Base-by-base conservation (phyloP, 2,329 filamentous ascomycete species). In the Lachnellula cervina region DNA sequence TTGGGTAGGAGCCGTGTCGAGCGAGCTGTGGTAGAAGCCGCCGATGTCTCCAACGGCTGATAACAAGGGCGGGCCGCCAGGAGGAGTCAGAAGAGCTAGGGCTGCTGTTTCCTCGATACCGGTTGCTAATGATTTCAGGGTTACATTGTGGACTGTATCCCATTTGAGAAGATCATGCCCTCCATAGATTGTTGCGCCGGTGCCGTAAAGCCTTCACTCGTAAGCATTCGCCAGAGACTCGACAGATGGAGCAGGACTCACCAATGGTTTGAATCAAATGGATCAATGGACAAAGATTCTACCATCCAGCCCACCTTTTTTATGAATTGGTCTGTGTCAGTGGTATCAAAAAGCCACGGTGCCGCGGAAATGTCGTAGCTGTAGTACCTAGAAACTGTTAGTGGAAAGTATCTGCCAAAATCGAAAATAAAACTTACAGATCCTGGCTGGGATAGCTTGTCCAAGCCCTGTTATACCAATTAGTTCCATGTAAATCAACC, bases 291-390 rank as follows among this genome's bases (percentile, higher is more conserved):
- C 7, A 84, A 67, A 0, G 76, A 70, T 62, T 84, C 81, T 8
- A 83, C 79, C 81, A 83, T 84, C 80, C 81, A 84, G 1, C 81
- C 81, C 3, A 84, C 67, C 32, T 49, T 57, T 13, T 54, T 45
- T 14, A 52, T 19, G 32, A 60, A 63, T 11, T 60, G 35, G n/a
- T 51, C 56, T 13, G 62, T 63, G 17, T 52, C 58, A 21, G 59
- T 63, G 16, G 51, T 60, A 47, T 58, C 62, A 21, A 54, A 51
- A 17, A 61, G 55, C 64, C 62, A 62, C 3, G 62, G 58, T 16
- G 62, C 62, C 3, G 63, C 44, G 45, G 62, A 56, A 23, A 64
- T 58, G 44, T 64, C 59, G 23, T 58, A 64, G 13, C 38, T 42
- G 46, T 64, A 64, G 35, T 64, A 61, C 17, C 56, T 58, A 7